These are phyloP conservation scores for Diaporthe humulicola DNA, from an alignment of 2,329 filamentous ascomycete species.

Conservation along the genomic window DNA sequence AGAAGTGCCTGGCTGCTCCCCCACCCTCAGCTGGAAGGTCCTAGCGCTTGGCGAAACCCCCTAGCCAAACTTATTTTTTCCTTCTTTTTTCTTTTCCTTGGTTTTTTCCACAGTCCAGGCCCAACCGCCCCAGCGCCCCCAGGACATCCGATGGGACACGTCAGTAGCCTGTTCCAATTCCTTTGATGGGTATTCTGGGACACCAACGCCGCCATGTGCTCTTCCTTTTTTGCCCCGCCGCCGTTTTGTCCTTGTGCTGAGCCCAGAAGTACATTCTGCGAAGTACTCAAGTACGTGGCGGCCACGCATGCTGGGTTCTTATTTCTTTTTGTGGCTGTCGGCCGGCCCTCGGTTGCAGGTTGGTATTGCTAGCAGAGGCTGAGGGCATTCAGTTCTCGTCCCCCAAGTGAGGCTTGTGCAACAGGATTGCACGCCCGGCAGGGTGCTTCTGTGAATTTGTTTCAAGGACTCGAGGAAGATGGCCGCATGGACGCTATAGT, in stretches of 20 bases:
- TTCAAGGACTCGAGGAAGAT: constrained; percentile 21
- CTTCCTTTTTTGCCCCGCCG: constrained; percentile 11
- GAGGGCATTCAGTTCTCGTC: background rate
- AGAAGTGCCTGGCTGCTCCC: constrained; percentile 37
- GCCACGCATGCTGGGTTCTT: background rate
- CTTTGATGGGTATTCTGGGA: background rate
- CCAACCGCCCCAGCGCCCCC: constrained; percentile 3
- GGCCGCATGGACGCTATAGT: constrained; percentile 21
- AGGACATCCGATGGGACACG: constrained; percentile 13
- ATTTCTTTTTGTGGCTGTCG: background rate
- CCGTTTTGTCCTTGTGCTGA: background rate
- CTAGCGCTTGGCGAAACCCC: constrained; percentile 28
- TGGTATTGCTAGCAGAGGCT: background rate
- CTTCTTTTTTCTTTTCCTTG: constrained; percentile 27
- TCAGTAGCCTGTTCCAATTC: constrained; percentile 13
- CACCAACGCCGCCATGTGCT: background rate
- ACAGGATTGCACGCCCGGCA: constrained; percentile 4
- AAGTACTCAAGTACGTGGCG: constrained; percentile 5
- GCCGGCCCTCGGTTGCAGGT: background rate
- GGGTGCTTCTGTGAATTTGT: constrained; percentile 4
- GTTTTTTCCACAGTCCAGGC: constrained; percentile 1
- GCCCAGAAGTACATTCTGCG: background rate
- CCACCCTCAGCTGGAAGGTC: constrained; percentile 38
- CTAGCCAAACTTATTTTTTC: constrained; percentile 29
- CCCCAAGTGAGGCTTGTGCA: background rate